Percentiles rank a stretch among this genome's conserved stretches.
phyloP scores from a whole-genome alignment of 2,329 filamentous ascomycete genomes.

The Colletotrichum filicis region DNA sequence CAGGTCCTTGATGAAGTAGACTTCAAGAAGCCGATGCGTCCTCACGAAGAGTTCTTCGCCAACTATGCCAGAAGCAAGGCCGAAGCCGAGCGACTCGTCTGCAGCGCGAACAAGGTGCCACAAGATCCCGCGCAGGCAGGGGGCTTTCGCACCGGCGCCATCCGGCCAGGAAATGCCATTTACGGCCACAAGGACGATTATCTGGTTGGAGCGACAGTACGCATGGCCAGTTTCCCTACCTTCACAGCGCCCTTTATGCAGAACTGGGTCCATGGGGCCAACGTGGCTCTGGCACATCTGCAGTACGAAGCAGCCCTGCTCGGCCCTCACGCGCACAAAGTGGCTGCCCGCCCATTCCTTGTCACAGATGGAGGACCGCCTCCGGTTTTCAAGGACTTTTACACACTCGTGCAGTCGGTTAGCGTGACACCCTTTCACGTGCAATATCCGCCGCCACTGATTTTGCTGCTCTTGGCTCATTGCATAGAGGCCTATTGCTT shows the following conservation, averaged over 20 bases:
- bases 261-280: conserved; percentile 60
- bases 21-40: conserved; percentile 50
- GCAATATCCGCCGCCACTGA: conserved; percentile 45
- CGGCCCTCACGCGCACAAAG: conserved; percentile 45
- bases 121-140: conserved; percentile 33
- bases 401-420: conserved; percentile 45
- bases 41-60: conserved; percentile 55
- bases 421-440: conserved; percentile 46
- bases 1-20: conserved; percentile 60
- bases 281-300: conserved; percentile 65
- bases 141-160: conserved; percentile 62
- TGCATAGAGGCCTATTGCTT: conserved; percentile 49
- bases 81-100: conserved; percentile 62
- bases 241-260: conserved; percentile 59
- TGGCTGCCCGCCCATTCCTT: conserved; percentile 59
- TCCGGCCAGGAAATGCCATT: conserved; percentile 64
- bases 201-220: conserved; percentile 52
- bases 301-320: conserved; percentile 63
- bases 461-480: conserved; percentile 51
- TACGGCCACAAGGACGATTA: conserved; percentile 60
- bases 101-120: conserved; percentile 49
- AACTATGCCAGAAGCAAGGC: conserved; percentile 65
- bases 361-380: conserved; percentile 63
- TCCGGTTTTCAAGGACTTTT: conserved; percentile 52
- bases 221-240: conserved; percentile 48